Evolutionary conservation across 176 grass and related monocot species (phyloP), one percentile per base, ranked within the genome.

Genomic region (Triticum urartu): DNA sequence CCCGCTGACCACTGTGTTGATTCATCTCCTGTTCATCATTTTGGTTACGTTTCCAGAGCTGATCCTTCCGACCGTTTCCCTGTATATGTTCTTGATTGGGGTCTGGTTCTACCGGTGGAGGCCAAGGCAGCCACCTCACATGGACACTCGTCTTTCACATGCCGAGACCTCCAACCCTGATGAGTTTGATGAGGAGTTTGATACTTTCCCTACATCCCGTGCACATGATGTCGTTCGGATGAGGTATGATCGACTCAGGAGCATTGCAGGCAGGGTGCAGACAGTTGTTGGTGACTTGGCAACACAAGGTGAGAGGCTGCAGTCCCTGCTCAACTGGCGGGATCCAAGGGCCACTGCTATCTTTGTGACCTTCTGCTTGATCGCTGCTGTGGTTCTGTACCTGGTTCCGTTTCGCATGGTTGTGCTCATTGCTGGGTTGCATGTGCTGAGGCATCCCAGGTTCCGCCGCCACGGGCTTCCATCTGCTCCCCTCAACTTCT

Each of bases 171-270:
- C 69, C 38, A 78, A 83, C 81, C 86, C 83, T 42, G 90, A 89
- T 25, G 87, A 92, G 67, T 42, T 92, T 45, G 87, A 92, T 38
- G 90, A 92, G 81, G 90, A 92, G 75, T 89, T 92, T 3, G 92
- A 94, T 52, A 87, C 77, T 21, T 94, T 94, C 42, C 89, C 92
- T 0, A 87, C 92, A 36, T 67, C 75, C 36, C 70, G 89, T 5
- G 45, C 87, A 21, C 89, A 81, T 40, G 89, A 94, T 25, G 70
- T 87, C 42, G 77, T 94, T 17, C 87, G 78, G 76, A 82, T 87
- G 81, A 94, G 92, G 68, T 94, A 94, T 43, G 92, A 94, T 66
- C 88, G 88, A 35, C 63, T 92, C 18, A 86, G 90, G 79, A 86
- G 86, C n/a, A 72, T 92, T 20, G 86, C 90, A 5, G 83, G 90